phyloP scores from a whole-genome alignment of 2,329 filamentous ascomycete genomes.

The Colletotrichum falcatum region DNA sequence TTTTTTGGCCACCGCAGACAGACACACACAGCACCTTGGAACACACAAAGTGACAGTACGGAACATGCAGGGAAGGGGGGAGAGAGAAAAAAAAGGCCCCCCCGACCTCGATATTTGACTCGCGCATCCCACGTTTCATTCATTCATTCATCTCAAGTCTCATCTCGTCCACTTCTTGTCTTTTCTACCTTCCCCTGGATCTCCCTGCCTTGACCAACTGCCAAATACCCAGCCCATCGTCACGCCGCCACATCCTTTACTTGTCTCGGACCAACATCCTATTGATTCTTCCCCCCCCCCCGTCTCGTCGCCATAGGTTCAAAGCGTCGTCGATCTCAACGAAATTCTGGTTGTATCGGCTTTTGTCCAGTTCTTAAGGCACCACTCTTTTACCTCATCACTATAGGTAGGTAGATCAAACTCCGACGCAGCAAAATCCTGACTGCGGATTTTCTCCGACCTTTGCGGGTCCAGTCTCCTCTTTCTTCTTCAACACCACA shows the following conservation, averaged over 20 bases:
- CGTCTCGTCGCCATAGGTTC: neutral
- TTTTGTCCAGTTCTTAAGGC: neutral
- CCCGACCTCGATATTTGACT: slow-evolving; percentile 33
- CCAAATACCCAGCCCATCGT: neutral
- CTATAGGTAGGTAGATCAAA: slow-evolving; percentile 15
- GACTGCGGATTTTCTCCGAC: slow-evolving; percentile 25
- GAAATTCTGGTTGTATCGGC: slow-evolving; percentile 7
- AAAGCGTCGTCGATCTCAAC: slow-evolving; percentile 34
- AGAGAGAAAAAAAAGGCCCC: neutral
- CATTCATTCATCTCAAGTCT: neutral
- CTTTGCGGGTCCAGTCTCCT: slow-evolving; percentile 24
- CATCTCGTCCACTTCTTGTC: neutral
- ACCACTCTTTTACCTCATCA: neutral
- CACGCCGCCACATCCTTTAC: slow-evolving; percentile 4
- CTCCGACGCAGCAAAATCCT: neutral
- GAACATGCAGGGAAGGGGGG: neutral
- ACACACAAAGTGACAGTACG: neutral
- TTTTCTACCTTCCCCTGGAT: neutral
- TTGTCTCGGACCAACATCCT: slow-evolving; percentile 1
- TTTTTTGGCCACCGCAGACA: neutral
- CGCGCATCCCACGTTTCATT: slow-evolving; percentile 31
- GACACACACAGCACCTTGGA: slow-evolving; percentile 1
- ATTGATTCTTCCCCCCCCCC: slow-evolving; percentile 12
- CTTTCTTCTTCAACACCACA: neutral
- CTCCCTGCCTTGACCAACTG: neutral